Base-by-base conservation (phyloP, 352 stramenopile genomes). In the Phytophthora capsici region DNA sequence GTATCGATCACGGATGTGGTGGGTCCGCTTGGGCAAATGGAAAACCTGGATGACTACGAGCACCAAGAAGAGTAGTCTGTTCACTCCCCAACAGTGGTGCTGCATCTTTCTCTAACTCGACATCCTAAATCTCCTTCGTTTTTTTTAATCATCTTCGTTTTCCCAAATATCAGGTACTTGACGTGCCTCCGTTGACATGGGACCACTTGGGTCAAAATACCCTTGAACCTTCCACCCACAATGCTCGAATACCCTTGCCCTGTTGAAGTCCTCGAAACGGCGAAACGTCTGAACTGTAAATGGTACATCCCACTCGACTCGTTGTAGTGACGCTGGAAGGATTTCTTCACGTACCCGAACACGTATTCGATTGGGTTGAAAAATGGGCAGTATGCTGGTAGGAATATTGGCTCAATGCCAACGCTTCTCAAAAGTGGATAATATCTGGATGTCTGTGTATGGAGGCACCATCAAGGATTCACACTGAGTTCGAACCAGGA, bases 301-400 rank as follows among this genome's bases (percentile, higher is more conserved):
- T 4, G 50, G 50, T 4, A 57, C 14, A 2, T 25, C 3, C 50
- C 51, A 17, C 37, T 43, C 0, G 16, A 22, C 25, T 44, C 51
- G 30, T 23, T 14, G 17, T 51, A 60, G n/a, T 52, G 38, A 3
- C 41, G 14, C 34, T 63, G 44, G 16, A 57, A 63, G 3, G n/a
- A 34, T 28, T 40, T 37, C 34, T 57, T 62, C 17, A 68, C 34
- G 20, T 69, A 72, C 7, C 73, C 66, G n/a, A 78, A 82, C 13
- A 82, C n/a, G 19, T 51, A 71, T 17, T 77, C 69, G 8, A 77
- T 82, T 0, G 69, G 69, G 34, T 80, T 77, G 32, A 72, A 75
- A 38, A 80, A 75, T 32, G 63, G 73, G 19, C 59, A 75, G 19
- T 72, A 78, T 1, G 57, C 59, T 13, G 69, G 64, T 2, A 82